A percentile compares a stretch with the other conserved stretches of the same genome.
phyloP scores from a whole-genome alignment of 1,284 basidiomycete genomes.

The Chiua sp. region DNA sequence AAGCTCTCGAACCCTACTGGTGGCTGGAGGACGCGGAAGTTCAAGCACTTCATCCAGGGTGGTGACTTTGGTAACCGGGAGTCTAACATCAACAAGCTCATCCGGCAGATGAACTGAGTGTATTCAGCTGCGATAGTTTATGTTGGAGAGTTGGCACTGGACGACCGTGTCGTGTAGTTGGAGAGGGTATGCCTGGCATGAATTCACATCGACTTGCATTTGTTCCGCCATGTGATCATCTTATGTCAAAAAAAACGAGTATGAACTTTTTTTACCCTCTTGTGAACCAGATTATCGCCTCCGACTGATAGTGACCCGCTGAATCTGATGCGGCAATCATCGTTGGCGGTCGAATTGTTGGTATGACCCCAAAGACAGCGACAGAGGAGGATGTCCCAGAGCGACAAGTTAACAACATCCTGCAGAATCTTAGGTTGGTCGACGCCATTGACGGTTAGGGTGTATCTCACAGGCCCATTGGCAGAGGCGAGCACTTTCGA shows the following conservation, averaged over 20 bases:
- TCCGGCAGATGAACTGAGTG: constrained; percentile 93
- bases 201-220: constrained; percentile 26
- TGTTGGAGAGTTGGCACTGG: constrained; percentile 14
- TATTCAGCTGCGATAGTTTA: not conserved
- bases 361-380: constrained; percentile 15
- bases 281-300: too few species aligned
- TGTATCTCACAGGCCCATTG: not conserved
- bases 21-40: constrained; percentile 97
- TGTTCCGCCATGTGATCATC: constrained; percentile 31
- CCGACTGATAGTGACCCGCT: too few species aligned
- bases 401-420: constrained; percentile 50
- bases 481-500: constrained; percentile 68
- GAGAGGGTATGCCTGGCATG: constrained; percentile 45
- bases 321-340: too few species aligned
- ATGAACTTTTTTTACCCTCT: constrained; percentile 19
- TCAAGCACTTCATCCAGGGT: constrained; percentile 93
- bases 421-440: constrained; percentile 41
- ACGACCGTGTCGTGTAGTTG: constrained; percentile 21
- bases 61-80: constrained; percentile 98
- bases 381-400: constrained; percentile 9
- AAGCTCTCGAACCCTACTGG: constrained; percentile 99
- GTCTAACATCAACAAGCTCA: constrained; percentile 95
- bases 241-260: constrained; percentile 34
- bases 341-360: too few species aligned
- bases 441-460: constrained; percentile 2